A percentile compares a stretch with the other conserved stretches of the same genome.
Evolutionary conservation across 164 flowering plant genomes (phyloP).

Genomic region (Dillenia suffruticosa): DNA sequence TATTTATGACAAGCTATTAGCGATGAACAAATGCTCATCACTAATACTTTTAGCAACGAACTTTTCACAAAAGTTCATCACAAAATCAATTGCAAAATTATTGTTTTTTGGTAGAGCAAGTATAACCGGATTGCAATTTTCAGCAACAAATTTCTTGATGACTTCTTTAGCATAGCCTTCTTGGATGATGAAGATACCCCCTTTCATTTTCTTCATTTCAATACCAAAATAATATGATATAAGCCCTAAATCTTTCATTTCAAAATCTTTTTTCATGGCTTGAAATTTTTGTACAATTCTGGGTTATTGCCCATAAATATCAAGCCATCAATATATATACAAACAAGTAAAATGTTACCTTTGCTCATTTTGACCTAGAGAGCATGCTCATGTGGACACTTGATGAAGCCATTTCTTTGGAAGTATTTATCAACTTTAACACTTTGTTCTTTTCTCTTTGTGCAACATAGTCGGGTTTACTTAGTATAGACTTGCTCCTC

Average conservation of each 20-base stretch:
- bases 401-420: neutral
- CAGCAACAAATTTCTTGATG: too few species aligned
- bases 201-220: neutral
- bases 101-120: too few species aligned
- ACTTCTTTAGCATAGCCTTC: slow-evolving; percentile 1
- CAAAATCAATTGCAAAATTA: too few species aligned
- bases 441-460: slow-evolving; percentile 9
- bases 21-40: too few species aligned
- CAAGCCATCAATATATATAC: slow-evolving; percentile 9
- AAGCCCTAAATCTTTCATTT: slow-evolving; percentile 9
- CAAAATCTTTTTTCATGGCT: neutral
- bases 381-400: neutral
- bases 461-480: slow-evolving; percentile 1
- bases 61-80: too few species aligned
- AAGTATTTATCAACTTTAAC: neutral
- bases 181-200: slow-evolving; percentile 11
- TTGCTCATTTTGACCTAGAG: neutral
- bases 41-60: too few species aligned
- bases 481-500: slow-evolving; percentile 1
- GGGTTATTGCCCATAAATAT: neutral
- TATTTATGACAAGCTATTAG: too few species aligned
- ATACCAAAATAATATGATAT: too few species aligned
- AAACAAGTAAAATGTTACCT: neutral
- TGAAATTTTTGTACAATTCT: slow-evolving; percentile 5
- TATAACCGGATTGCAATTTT: too few species aligned